Percentiles rank a stretch among this genome's conserved stretches.
phyloP scores from a whole-genome alignment of 371 early-diverging fungal species.

The Rhizomucor miehei region DNA sequence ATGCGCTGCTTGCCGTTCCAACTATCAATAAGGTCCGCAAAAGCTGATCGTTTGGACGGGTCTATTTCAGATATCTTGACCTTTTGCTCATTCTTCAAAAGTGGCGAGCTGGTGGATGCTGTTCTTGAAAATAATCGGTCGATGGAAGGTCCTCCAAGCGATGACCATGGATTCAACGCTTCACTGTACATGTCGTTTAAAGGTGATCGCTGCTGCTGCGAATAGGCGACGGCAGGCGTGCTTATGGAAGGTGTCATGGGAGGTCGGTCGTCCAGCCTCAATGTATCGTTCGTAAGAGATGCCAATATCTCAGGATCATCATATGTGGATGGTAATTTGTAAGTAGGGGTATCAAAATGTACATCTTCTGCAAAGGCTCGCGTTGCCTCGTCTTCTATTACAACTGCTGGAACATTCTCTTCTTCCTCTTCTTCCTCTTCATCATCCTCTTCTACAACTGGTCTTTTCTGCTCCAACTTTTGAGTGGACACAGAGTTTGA shows the following conservation, averaged over 20 bases:
- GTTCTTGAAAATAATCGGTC: background rate
- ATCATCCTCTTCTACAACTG: conserved; percentile 7
- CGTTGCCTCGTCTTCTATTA: conserved; percentile 45
- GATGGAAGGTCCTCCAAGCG: conserved; percentile 5
- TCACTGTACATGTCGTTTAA: background rate
- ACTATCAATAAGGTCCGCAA: conserved; percentile 45
- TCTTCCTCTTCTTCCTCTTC: conserved; percentile 21
- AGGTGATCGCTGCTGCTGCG: conserved; percentile 7
- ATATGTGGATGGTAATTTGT: conserved; percentile 3
- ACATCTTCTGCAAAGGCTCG: conserved; percentile 39
- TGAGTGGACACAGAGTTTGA: conserved; percentile 5
- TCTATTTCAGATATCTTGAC: conserved; percentile 22
- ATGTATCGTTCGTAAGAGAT: conserved; percentile 13
- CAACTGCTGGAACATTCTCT: conserved; percentile 3
- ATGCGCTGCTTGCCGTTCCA: conserved; percentile 26
- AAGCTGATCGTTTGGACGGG: conserved; percentile 36
- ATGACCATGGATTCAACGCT: conserved; percentile 11
- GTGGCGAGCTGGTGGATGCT: conserved; percentile 12
- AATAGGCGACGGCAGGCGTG: conserved; percentile 16
- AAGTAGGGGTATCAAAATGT: conserved; percentile 12
- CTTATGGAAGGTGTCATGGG: conserved; percentile 15
- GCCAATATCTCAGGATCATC: conserved; percentile 17
- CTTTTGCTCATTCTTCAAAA: conserved; percentile 3
- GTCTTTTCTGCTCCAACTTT: conserved; percentile 5
- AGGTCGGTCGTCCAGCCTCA: conserved; percentile 11